Conservation (phyloP, 1,284 basidiomycete species). For the Tremellales sp. region DNA sequence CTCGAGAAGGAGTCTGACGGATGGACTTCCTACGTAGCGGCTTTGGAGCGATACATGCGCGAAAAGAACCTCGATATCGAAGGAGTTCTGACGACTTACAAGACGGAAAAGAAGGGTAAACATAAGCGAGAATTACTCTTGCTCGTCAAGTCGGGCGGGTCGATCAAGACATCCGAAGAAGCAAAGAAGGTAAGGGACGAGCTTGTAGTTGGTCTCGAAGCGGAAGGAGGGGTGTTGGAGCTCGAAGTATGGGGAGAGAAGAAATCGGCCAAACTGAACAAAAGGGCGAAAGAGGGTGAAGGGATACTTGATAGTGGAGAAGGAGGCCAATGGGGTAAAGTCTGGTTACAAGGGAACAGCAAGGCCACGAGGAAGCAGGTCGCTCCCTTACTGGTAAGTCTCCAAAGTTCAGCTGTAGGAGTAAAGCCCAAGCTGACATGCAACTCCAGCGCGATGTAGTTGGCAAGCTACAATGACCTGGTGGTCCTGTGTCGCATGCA, state of each 20-base stretch:
- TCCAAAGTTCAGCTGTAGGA: constrained; percentile 19
- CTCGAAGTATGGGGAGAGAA: constrained; percentile 50
- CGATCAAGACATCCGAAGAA: constrained; percentile 11
- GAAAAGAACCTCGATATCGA: constrained; percentile 62
- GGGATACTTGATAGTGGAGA: constrained; percentile 18
- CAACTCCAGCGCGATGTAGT: constrained; percentile 21
- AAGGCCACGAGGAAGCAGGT: constrained; percentile 72
- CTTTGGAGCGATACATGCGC: constrained; percentile 61
- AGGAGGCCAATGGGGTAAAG: constrained; percentile 44
- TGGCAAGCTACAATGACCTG: constrained; percentile 7
- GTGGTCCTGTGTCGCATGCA: constrained; percentile 4
- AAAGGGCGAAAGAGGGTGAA: constrained; percentile 23
- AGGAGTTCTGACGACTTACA: constrained; percentile 69
- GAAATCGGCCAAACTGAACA: constrained; percentile 14
- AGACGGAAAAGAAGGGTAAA: constrained; percentile 57
- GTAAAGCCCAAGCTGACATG: background rate
- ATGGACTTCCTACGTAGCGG: constrained; percentile 52
- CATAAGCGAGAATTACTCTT: constrained; percentile 66
- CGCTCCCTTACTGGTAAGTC: constrained; percentile 64
- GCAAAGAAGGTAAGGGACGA: constrained; percentile 29
- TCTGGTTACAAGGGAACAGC: constrained; percentile 73
- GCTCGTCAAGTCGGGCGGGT: constrained; percentile 51
- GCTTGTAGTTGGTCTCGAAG: constrained; percentile 56
- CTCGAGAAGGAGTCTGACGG: constrained; percentile 52
- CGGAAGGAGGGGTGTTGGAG: constrained; percentile 50